A percentile compares a stretch with the other conserved stretches of the same genome.
Evolutionary conservation across 176 grass and related monocot species (phyloP).

Genomic region (Themeda triandra): DNA sequence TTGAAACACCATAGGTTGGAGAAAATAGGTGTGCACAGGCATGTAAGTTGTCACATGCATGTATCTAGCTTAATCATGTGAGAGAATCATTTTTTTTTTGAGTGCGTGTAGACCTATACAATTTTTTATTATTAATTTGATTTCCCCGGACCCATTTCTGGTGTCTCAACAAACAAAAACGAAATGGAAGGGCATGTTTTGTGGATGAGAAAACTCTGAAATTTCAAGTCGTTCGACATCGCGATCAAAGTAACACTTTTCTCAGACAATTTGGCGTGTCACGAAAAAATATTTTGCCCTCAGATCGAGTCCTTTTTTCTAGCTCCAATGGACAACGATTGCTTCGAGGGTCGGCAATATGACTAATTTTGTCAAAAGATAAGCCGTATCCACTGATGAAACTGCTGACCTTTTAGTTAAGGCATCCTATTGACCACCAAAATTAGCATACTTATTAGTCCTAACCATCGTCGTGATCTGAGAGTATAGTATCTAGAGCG

Average conservation of each 20-base stretch:
- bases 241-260: background rate
- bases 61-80: background rate
- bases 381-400: background rate
- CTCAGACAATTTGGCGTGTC: background rate
- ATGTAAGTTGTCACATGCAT: background rate
- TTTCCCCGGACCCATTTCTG: background rate
- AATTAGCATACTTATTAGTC: background rate
- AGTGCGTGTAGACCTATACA: background rate
- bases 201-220: background rate
- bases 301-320: background rate
- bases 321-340: conserved; percentile 26
- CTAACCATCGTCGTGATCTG: too few species aligned
- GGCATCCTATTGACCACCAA: background rate
- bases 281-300: background rate
- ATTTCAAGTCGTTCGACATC: conserved; percentile 3
- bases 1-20: background rate
- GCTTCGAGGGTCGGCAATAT: conserved; percentile 15
- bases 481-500: too few species aligned
- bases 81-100: background rate
- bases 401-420: background rate
- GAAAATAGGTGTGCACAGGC: background rate
- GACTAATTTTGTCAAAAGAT: background rate
- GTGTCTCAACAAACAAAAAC: background rate
- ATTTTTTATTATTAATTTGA: background rate
- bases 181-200: background rate